Evolutionary conservation across 2,329 filamentous ascomycete species (phyloP), one percentile per base, ranked within the genome.

Genomic region (Hymenoscyphus albidus): DNA sequence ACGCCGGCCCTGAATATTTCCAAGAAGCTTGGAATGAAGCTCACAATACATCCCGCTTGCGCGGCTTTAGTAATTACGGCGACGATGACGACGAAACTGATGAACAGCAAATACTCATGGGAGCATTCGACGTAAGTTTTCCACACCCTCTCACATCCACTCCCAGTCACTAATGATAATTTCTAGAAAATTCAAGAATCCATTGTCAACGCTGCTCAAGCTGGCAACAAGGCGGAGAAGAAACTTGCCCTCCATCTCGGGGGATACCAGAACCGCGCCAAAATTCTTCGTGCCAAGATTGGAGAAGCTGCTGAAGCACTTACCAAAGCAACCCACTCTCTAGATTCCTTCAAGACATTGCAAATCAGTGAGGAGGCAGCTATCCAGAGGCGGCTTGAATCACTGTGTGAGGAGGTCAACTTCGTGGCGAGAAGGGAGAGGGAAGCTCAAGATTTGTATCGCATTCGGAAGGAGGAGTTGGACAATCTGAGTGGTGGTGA

Each of bases 201-300:
- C 7, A 90, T 97, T 67, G 83, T 91, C 70, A 80, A 84, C 2
- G 87, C 88, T 0, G 95, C 93, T 2, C 88, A 94, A 71, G 85
- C 88, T 64, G 91, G 91, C 62, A 92, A 92, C 74, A 96, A 94
- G 77, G 81, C 96, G 1, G 93, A 98, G 78, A 97, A 97, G 84
- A 97, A 95, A 78, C 85, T 99, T n/a, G 82, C 83, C 0, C 82
- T 96, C 62, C 89, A 95, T 72, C 86, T 96, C 2, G 93, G 93
- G 31, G 95, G 95, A 14, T 99, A 99, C 78, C 88, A 93, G 76
- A 88, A 93, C 70, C 89, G 95, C 39, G 88, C 92, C 40, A 93
- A 93, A 77, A 88, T 86, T 70, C 83, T 99, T 32, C 85, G 87
- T 27, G 84, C 88, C 66, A 98, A 97, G 80, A 91, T 96, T 67